Conservation (phyloP, 148 eudicot species). For the Tetragonia tetragonoides region DNA sequence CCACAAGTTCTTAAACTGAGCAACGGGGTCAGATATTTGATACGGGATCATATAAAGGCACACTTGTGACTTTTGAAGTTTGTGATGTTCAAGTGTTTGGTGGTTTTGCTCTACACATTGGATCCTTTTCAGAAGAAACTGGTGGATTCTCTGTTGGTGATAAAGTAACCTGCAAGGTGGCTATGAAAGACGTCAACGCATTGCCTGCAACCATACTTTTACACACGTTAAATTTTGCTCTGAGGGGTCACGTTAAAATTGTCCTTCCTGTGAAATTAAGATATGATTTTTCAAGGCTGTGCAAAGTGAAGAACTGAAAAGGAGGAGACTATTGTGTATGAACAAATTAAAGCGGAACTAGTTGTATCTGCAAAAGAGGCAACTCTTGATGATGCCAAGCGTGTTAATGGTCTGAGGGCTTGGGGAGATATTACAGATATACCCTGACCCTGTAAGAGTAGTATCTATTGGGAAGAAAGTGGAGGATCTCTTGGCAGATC, state of each 20-base stretch:
- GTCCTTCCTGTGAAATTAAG: no score
- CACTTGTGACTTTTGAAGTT: conserved; percentile 69
- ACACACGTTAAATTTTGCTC: conserved; percentile 95
- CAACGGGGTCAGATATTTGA: conserved; percentile 99
- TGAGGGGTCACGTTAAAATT: no score
- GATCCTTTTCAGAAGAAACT: conserved; percentile 52
- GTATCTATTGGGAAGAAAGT: conserved; percentile 82
- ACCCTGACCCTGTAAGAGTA: conserved; percentile 96
- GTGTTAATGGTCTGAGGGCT: conserved; percentile 88
- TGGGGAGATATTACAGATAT: conserved; percentile 92
- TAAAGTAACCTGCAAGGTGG: conserved; percentile 89
- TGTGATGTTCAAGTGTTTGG: conserved; percentile 71
- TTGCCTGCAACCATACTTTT: conserved; percentile 99
- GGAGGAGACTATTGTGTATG: conserved; percentile 83
- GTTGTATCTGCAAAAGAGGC: conserved; percentile 83
- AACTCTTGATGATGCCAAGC: conserved; percentile 76
- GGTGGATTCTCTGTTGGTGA: conserved; percentile 67
- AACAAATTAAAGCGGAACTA: conserved; percentile 79
- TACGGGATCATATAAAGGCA: conserved; percentile 75
- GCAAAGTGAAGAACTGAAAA: conserved; percentile 71
- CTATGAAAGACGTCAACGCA: conserved; percentile 68
- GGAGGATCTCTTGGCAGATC: conserved; percentile 77
- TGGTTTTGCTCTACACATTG: conserved; percentile 88
- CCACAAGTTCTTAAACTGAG: conserved; percentile 93
- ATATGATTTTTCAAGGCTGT: no score